Conservation (phyloP, 1,284 basidiomycete species). For the Rhodotorula mucilaginosa region DNA sequence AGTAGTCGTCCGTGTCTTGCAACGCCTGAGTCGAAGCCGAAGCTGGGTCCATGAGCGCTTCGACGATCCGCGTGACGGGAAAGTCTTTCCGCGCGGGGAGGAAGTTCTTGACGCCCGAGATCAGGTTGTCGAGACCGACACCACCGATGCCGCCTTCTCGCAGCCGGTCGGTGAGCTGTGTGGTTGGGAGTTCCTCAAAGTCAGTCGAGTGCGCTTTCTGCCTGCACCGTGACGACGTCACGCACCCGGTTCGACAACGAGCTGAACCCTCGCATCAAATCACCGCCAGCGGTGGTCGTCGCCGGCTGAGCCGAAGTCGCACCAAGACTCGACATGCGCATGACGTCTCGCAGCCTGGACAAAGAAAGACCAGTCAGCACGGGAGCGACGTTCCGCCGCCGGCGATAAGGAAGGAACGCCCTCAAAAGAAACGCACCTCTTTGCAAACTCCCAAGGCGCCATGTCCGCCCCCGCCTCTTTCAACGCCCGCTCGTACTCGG, state of each 20-base stretch:
- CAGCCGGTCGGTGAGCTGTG: conserved; percentile 80
- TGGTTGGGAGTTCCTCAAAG: conserved; percentile 13
- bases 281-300: conserved; percentile 58
- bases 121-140: conserved; percentile 79
- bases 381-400: too few relatives aligned
- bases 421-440: conserved; percentile 54
- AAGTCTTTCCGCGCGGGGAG: conserved; percentile 92
- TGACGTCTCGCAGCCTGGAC: conserved; percentile 73
- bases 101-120: conserved; percentile 98
- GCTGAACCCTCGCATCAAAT: conserved; percentile 87
- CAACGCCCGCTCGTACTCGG: conserved; percentile 82
- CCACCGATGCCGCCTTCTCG: conserved; percentile 77
- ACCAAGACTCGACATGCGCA: conserved; percentile 78
- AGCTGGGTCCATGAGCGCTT: conserved; percentile 95
- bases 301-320: conserved; percentile 64
- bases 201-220: background rate
- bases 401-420: background rate
- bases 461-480: conserved; percentile 74
- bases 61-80: conserved; percentile 85
- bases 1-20: conserved; percentile 93
- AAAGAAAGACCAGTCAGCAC: background rate
- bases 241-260: conserved; percentile 82
- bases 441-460: conserved; percentile 88
- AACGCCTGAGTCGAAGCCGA: conserved; percentile 86
- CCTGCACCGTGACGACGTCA: conserved; percentile 18